Base-by-base conservation (phyloP, 495 filamentous ascomycete species). In the Penicillium subrubescens region DNA sequence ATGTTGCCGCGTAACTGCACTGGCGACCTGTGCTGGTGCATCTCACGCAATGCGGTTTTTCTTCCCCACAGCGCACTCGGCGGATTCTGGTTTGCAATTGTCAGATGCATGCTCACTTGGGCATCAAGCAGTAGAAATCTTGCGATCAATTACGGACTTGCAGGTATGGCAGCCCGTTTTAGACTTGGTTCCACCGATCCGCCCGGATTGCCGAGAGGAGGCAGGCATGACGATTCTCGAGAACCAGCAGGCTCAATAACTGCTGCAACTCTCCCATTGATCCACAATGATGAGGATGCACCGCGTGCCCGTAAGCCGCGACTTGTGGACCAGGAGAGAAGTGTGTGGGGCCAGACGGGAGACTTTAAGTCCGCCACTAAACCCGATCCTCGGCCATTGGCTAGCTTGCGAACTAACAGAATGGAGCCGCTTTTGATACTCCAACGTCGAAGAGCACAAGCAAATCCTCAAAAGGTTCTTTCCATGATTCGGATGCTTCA, bases 1-100 rank as follows among this genome's bases (percentile, higher is more conserved):
- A 10, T 10, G 43, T 23, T 6, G 21, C 8, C 11, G 71, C 60
- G 58, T 79, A 81, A 53, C 81, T 78, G 64, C 81, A 83, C 37
- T 79, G 81, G 27, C 82, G 79, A 51, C 82, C 82, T 17, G 82
- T 83, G 43, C 71, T 80, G 25, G 71, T 81, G 65, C 82, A 85
- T 59, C 77, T 75, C 2, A 73, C 10, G 66, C 81, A 83, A 8
- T 62, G 46, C 0, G 85, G 86, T 67, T 82, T 85, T 57, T 76
- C 74, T 62, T 88, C 83, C 46, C 84, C 85, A 59, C 85, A 88
- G 63, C 86, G 87, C 33, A 88, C 79, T 57, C 77, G 79, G 57
- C 86, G 79, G 34, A 77, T 75, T 74, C 78, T 79, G 57, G 5
- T 48, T 23, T 12, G 54, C 10, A 10, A 17, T 35, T 33, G 52